These are phyloP conservation scores for Cerioporus squamosus DNA, from an alignment of 1,284 basidiomycete genomes.

Conservation along the genomic window DNA sequence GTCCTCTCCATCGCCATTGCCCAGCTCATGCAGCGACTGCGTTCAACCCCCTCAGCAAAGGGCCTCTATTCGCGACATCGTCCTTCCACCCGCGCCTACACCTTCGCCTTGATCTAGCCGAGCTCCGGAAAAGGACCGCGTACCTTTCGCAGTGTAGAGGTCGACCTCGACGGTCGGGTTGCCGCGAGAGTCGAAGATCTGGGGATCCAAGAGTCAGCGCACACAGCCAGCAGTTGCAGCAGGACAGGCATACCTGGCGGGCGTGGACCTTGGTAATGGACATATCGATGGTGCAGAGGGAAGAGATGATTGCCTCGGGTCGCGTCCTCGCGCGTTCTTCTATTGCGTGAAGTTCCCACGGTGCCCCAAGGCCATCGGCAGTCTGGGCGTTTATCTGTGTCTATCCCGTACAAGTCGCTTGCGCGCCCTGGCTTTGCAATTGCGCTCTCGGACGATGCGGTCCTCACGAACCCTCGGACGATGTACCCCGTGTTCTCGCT, in stretches of 20 bases:
- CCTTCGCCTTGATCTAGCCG: neutral
- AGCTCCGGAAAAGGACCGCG: conserved; percentile 14
- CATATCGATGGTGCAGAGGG: conserved; percentile 52
- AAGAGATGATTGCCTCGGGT: conserved; percentile 12
- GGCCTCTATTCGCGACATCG: neutral
- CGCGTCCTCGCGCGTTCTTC: conserved; percentile 19
- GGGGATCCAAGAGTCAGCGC: conserved; percentile 57
- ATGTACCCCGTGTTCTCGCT: neutral
- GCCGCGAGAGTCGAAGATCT: conserved; percentile 98
- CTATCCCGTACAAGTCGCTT: neutral
- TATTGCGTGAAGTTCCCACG: conserved; percentile 22
- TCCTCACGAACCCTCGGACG: conserved; percentile 1
- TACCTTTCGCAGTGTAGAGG: conserved; percentile 85
- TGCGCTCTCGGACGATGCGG: neutral
- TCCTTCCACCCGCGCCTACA: neutral
- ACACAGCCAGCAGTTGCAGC: neutral
- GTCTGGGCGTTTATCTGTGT: conserved; percentile 16
- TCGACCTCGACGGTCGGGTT: conserved; percentile 98
- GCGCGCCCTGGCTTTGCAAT: neutral
- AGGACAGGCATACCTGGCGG: conserved; percentile 69
- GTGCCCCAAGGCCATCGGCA: neutral
- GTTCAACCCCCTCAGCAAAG: neutral
- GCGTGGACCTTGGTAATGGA: conserved; percentile 87
- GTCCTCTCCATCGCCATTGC: too few relatives aligned
- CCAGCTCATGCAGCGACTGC: too few relatives aligned